Conservation (phyloP, 2,329 filamentous ascomycete genomes). For the Lachnellula cervina region DNA sequence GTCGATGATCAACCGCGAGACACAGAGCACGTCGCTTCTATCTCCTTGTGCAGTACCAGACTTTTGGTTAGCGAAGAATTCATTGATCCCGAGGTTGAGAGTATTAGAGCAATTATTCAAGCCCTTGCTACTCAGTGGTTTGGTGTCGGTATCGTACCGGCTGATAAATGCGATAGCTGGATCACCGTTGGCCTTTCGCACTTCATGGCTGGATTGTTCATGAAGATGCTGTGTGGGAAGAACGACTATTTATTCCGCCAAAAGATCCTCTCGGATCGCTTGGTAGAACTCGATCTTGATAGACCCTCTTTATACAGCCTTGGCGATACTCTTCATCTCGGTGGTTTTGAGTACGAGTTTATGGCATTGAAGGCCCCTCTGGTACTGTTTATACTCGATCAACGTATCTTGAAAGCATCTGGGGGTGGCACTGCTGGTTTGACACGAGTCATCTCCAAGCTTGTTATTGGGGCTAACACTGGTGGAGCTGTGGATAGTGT, state of each 20-base stretch:
- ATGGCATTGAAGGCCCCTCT: conserved; percentile 85
- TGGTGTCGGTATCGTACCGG: conserved; percentile 85
- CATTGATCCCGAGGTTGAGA: conserved; percentile 77
- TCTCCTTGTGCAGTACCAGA: conserved; percentile 82
- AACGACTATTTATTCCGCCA: conserved; percentile 92
- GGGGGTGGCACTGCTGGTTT: conserved; percentile 64
- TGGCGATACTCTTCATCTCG: conserved; percentile 71
- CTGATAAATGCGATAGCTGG: conserved; percentile 78
- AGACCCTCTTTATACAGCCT: conserved; percentile 79
- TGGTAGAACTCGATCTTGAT: conserved; percentile 76
- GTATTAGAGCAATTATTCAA: conserved; percentile 75
- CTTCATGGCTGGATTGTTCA: conserved; percentile 92
- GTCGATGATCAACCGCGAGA: conserved; percentile 82
- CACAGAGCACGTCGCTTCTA: conserved; percentile 70
- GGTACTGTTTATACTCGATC: conserved; percentile 90
- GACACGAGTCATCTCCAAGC: conserved; percentile 76
- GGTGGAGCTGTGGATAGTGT: conserved; percentile 69
- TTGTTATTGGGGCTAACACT: conserved; percentile 81
- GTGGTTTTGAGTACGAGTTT: conserved; percentile 83
- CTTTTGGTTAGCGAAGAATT: conserved; percentile 81
- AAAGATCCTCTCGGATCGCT: conserved; percentile 75
- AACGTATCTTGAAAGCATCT: conserved; percentile 81
- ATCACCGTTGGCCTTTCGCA: conserved; percentile 84
- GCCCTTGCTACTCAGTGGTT: conserved; percentile 90
- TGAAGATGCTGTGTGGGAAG: conserved; percentile 85